Percentiles rank a stretch among this genome's conserved stretches.
These are phyloP conservation scores for Euphorbia tirucalli DNA, from an alignment of 345 rosid species.

Conservation along the genomic window DNA sequence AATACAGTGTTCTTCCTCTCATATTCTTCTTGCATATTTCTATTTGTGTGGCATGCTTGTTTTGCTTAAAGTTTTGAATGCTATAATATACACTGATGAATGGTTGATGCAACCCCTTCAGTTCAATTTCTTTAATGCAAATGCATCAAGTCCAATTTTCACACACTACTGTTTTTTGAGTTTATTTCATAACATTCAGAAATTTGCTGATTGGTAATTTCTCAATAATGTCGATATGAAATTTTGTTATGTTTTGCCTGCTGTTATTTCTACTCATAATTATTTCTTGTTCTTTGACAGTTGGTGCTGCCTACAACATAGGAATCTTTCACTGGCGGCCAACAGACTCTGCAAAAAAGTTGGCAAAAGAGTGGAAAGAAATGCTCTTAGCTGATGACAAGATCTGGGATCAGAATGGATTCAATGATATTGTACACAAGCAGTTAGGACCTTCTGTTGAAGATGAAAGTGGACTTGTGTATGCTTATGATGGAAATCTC, in stretches of 20 bases:
- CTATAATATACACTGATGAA: not conserved
- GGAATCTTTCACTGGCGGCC: constrained; percentile 99
- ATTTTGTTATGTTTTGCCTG: not conserved
- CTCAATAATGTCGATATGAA: not conserved
- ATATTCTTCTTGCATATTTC: not conserved
- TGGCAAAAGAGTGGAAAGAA: constrained; percentile 95
- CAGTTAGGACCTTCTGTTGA: constrained; percentile 90
- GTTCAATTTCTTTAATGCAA: not conserved
- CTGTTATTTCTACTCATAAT: constrained; percentile 3
- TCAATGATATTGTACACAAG: constrained; percentile 73
- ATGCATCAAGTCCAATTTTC: not conserved
- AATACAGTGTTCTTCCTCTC: too few relatives aligned
- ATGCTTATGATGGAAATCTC: constrained; percentile 90
- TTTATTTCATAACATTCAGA: not conserved
- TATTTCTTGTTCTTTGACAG: constrained; percentile 38
- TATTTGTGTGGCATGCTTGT: not conserved
- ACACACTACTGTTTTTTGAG: not conserved
- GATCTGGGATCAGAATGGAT: constrained; percentile 99
- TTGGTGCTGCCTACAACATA: constrained; percentile 84
- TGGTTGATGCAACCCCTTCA: not conserved
- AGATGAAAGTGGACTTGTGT: constrained; percentile 70
- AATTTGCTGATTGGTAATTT: not conserved
- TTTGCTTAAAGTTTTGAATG: not conserved
- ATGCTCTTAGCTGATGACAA: constrained; percentile 82
- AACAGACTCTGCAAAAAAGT: constrained; percentile 68